phyloP scores from a whole-genome alignment of 2,329 filamentous ascomycete genomes.

The Moelleriella libera region DNA sequence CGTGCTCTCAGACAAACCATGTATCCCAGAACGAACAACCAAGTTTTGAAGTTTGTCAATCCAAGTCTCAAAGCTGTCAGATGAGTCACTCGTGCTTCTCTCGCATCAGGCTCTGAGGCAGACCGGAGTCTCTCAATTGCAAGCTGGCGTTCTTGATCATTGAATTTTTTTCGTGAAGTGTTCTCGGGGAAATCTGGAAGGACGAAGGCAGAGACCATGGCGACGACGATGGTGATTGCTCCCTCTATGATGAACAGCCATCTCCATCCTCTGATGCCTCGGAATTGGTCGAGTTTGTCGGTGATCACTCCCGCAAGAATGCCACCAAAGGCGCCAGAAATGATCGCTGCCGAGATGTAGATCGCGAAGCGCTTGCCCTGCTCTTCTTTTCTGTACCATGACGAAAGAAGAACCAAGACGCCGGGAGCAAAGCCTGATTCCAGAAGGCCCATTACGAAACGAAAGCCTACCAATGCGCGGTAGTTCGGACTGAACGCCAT shows the following conservation, averaged over 20 bases:
- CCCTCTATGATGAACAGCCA: constrained; percentile 61
- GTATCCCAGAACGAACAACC: constrained; percentile 9
- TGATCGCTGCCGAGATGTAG: constrained; percentile 41
- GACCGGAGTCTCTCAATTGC: not conserved
- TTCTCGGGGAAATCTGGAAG: constrained; percentile 54
- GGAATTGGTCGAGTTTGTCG: constrained; percentile 37
- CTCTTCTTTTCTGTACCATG: constrained; percentile 5
- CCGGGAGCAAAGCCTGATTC: constrained; percentile 5
- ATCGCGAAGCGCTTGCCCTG: constrained; percentile 36
- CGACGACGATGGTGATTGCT: constrained; percentile 36
- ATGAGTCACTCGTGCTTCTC: not conserved
- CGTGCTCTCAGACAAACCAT: constrained; percentile 4
- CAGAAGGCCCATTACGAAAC: constrained; percentile 4
- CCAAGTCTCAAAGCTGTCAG: constrained; percentile 4
- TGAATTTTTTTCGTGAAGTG: constrained; percentile 24
- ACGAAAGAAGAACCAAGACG: constrained; percentile 2
- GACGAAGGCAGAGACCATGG: constrained; percentile 42
- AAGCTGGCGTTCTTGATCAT: not conserved
- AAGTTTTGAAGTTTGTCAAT: constrained; percentile 8
- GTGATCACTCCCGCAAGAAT: constrained; percentile 47
- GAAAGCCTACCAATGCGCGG: constrained; percentile 2
- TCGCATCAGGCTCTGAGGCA: not conserved
- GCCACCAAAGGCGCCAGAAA: constrained; percentile 52
- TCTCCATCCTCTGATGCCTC: constrained; percentile 42
- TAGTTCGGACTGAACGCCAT: not conserved